phyloP scores from a whole-genome alignment of 176 grass and related monocot genomes.

The Triticum aestivum region IWGSC_CS_RefSeq_v2.1 NC_057798.1:432426959-432427458 shows the following conservation, averaged over 20 bases:
- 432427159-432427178: conserved; percentile 44
- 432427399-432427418: conserved; percentile 41
- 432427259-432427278: conserved; percentile 39
- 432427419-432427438: conserved; percentile 62
- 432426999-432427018: conserved; percentile 57
- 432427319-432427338: conserved; percentile 51
- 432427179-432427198: conserved; percentile 49
- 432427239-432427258: conserved; percentile 39
- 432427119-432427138: conserved; percentile 39
- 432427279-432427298: conserved; percentile 44
- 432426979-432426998: conserved; percentile 61
- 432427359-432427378: conserved; percentile 60
- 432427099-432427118: conserved; percentile 41
- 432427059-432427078: conserved; percentile 31
- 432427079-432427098: conserved; percentile 45
- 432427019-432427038: conserved; percentile 50
- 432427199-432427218: conserved; percentile 35
- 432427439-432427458: conserved; percentile 22
- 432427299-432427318: conserved; percentile 42
- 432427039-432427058: conserved; percentile 42
- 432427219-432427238: conserved; percentile 45
- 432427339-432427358: conserved; percentile 58
- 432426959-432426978: conserved; percentile 51
- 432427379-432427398: conserved; percentile 65
- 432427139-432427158: conserved; percentile 42